Evolutionary conservation across 2,329 filamentous ascomycete species (phyloP).

Genomic region (Ambrosiella xylebori): DNA sequence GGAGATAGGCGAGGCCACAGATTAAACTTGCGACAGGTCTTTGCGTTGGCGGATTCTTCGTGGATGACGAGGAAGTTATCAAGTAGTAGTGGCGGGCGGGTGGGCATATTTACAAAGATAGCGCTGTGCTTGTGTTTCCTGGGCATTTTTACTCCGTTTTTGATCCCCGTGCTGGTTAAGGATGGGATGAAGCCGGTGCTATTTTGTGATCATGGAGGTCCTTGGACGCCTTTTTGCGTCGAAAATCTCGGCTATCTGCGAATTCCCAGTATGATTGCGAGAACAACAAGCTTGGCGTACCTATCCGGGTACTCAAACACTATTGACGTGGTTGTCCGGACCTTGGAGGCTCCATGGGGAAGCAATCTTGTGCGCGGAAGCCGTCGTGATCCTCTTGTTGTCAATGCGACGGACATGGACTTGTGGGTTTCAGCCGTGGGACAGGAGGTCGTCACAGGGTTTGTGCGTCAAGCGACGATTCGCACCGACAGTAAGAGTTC

Average conservation of each 20-base stretch:
- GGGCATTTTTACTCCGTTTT: constrained; percentile 8
- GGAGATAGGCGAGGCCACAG: neutral
- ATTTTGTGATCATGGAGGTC: constrained; percentile 7
- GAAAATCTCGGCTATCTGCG: neutral
- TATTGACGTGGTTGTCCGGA: constrained; percentile 1
- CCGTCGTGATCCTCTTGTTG: constrained; percentile 3
- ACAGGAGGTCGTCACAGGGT: constrained; percentile 5
- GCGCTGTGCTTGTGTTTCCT: constrained; percentile 6
- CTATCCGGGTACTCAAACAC: constrained; percentile 9
- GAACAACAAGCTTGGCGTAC: constrained; percentile 9
- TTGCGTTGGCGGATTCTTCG: constrained; percentile 9
- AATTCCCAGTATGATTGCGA: constrained; percentile 8
- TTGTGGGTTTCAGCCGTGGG: constrained; percentile 10
- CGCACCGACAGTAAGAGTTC: neutral
- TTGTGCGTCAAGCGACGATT: constrained; percentile 10
- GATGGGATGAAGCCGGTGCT: constrained; percentile 5
- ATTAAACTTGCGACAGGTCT: constrained; percentile 9
- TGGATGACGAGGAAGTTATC: constrained; percentile 7
- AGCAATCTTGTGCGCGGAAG: constrained; percentile 2
- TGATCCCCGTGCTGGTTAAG: constrained; percentile 6
- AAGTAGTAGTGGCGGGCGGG: neutral
- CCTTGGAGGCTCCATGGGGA: constrained; percentile 6
- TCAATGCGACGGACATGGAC: constrained; percentile 7
- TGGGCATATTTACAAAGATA: constrained; percentile 7
- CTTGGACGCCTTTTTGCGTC: constrained; percentile 10